A percentile compares a stretch with the other conserved stretches of the same genome.
phyloP scores from a whole-genome alignment of 2,329 filamentous ascomycete species.

The Biscogniauxia sp. region DNA sequence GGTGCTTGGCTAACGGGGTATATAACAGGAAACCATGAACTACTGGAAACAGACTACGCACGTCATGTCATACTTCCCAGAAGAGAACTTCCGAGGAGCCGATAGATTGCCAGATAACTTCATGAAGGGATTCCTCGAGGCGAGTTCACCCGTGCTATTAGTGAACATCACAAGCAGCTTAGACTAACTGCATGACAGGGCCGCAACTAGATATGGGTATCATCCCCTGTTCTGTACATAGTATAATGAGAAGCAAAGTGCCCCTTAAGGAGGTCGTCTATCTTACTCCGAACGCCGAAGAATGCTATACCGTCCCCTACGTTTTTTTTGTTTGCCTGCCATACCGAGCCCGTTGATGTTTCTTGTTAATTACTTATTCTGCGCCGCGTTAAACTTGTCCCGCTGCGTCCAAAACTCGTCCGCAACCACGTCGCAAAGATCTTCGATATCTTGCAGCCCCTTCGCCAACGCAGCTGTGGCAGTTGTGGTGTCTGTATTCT shows the following conservation, averaged over 20 bases:
- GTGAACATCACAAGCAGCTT: background rate
- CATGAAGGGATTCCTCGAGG: slow-evolving; percentile 93
- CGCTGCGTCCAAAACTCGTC: slow-evolving; percentile 77
- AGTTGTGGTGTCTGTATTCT: slow-evolving; percentile 65
- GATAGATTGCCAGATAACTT: slow-evolving; percentile 82
- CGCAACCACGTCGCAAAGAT: slow-evolving; percentile 89
- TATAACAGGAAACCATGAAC: slow-evolving; percentile 85
- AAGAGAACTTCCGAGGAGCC: slow-evolving; percentile 74
- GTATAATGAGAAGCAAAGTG: slow-evolving; percentile 36
- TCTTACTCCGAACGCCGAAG: slow-evolving; percentile 32
- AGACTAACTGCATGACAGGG: slow-evolving; percentile 40
- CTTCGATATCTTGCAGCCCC: slow-evolving; percentile 82
- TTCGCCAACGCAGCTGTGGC: slow-evolving; percentile 87
- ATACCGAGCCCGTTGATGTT: background rate
- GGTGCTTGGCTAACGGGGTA: slow-evolving; percentile 9
- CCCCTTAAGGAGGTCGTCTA: slow-evolving; percentile 25
- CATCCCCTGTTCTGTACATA: slow-evolving; percentile 35
- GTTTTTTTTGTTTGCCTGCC: slow-evolving; percentile 1
- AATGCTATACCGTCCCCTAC: slow-evolving; percentile 19
- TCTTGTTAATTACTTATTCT: slow-evolving; percentile 3
- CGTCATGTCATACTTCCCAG: slow-evolving; percentile 94
- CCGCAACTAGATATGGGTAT: slow-evolving; percentile 50
- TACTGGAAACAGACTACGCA: slow-evolving; percentile 98
- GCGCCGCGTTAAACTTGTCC: slow-evolving; percentile 54
- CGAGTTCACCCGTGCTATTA: slow-evolving; percentile 42